These are phyloP conservation scores for Stephania yunnanensis DNA, from an alignment of 164 flowering plant genomes.

Conservation along the genomic window DNA sequence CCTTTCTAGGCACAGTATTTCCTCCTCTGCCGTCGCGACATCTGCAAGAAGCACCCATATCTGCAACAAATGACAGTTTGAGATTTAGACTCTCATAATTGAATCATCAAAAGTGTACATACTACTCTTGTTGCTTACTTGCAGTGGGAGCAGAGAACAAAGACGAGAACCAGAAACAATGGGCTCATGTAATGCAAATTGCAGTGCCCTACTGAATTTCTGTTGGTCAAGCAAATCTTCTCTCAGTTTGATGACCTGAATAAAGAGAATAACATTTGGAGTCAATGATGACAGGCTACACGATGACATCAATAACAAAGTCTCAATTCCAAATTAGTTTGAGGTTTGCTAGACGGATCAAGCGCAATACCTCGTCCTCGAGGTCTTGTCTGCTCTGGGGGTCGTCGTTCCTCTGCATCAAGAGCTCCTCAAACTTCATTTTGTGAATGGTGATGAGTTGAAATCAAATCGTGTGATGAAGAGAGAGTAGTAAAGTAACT, in stretches of 20 bases:
- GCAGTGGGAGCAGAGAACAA: slow-evolving; percentile 42
- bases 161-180: slow-evolving; percentile 28
- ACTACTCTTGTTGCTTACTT: slow-evolving; percentile 30
- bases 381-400: slow-evolving; percentile 42
- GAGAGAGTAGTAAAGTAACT: neutral
- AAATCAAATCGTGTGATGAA: neutral
- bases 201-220: slow-evolving; percentile 39
- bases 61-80: slow-evolving; percentile 22
- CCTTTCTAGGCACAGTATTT: slow-evolving; percentile 54
- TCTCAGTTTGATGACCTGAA: slow-evolving; percentile 40
- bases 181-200: slow-evolving; percentile 51
- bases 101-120: neutral
- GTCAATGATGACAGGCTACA: no score
- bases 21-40: slow-evolving; percentile 58
- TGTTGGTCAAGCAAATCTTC: slow-evolving; percentile 48
- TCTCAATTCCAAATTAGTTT: no score
- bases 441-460: neutral
- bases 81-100: no score
- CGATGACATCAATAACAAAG: no score
- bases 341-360: no score
- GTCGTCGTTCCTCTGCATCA: slow-evolving; percentile 46
- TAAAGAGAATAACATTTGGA: no score
- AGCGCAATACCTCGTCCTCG: slow-evolving; percentile 34
- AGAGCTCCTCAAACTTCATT: slow-evolving; percentile 74
- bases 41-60: slow-evolving; percentile 56